Evolutionary conservation across 1,284 basidiomycete species (phyloP).

Genomic region (Flammula alnicola): DNA sequence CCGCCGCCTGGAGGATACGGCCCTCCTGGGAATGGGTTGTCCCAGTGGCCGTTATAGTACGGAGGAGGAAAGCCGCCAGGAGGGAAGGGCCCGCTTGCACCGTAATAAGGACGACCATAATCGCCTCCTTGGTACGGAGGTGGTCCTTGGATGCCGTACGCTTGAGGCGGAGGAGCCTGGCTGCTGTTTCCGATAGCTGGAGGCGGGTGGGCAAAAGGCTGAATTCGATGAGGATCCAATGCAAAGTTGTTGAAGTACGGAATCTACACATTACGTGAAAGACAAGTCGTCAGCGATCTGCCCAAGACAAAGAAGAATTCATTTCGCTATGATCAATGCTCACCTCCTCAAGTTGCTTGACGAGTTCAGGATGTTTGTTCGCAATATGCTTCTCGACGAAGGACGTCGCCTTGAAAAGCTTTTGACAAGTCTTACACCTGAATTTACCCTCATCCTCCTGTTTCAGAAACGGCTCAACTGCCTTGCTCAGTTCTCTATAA

Average conservation of each 20-base stretch:
- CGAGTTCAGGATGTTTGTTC: slow-evolving; percentile 85
- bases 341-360: slow-evolving; percentile 80
- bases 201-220: slow-evolving; percentile 82
- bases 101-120: slow-evolving; percentile 41
- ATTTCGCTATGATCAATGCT: slow-evolving; percentile 1
- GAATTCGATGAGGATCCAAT: slow-evolving; percentile 89
- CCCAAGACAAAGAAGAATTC: neutral
- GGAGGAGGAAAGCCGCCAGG: slow-evolving; percentile 42
- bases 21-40: slow-evolving; percentile 52
- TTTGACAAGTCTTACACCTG: slow-evolving; percentile 92
- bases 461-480: slow-evolving; percentile 80
- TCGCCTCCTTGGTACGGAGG: slow-evolving; percentile 52
- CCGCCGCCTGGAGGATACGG: slow-evolving; percentile 33
- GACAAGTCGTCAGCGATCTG: slow-evolving; percentile 9
- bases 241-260: slow-evolving; percentile 93
- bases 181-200: slow-evolving; percentile 59
- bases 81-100: slow-evolving; percentile 28
- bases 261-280: slow-evolving; percentile 52
- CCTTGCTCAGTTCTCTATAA: slow-evolving; percentile 77
- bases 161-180: slow-evolving; percentile 76
- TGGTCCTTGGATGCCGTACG: slow-evolving; percentile 73
- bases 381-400: slow-evolving; percentile 96
- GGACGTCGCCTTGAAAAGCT: slow-evolving; percentile 93
- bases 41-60: slow-evolving; percentile 58
- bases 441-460: slow-evolving; percentile 96